A percentile compares a stretch with the other conserved stretches of the same genome.
phyloP scores from a whole-genome alignment of 176 grass and related monocot genomes.

The Avena atlantica region DNA sequence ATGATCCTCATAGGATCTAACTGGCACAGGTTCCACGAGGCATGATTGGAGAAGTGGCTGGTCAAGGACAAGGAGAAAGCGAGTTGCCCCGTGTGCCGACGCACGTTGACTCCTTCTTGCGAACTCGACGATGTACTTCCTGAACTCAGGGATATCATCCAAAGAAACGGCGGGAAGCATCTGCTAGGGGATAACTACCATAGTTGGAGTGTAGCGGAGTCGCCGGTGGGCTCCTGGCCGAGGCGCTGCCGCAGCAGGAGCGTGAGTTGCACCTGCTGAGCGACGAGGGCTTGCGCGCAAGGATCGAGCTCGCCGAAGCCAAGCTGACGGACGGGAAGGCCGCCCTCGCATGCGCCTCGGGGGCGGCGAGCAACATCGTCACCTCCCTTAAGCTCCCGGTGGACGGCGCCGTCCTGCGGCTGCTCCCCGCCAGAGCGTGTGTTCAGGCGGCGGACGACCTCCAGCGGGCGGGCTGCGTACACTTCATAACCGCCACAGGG shows the following conservation, averaged over 20 bases:
- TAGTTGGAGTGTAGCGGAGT: not conserved
- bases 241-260: not conserved
- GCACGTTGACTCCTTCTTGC: not conserved
- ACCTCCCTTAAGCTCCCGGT: not conserved
- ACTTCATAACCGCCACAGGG: not conserved
- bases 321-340: not conserved
- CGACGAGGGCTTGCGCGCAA: not conserved
- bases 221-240: not conserved
- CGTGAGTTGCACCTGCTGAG: not conserved
- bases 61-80: not conserved
- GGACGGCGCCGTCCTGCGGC: not conserved
- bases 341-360: not conserved
- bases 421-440: not conserved
- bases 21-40: not conserved
- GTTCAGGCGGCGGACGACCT: not conserved
- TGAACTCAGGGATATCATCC: not conserved
- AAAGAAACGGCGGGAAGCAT: not conserved
- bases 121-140: not conserved
- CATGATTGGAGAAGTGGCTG: not conserved
- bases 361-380: not conserved
- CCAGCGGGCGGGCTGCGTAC: not conserved
- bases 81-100: not conserved
- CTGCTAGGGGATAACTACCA: not conserved
- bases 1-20: too few species aligned
- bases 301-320: not conserved